phyloP scores from a whole-genome alignment of 1,139 yeast genomes.

The Schizosaccharomyces versatilis region DNA sequence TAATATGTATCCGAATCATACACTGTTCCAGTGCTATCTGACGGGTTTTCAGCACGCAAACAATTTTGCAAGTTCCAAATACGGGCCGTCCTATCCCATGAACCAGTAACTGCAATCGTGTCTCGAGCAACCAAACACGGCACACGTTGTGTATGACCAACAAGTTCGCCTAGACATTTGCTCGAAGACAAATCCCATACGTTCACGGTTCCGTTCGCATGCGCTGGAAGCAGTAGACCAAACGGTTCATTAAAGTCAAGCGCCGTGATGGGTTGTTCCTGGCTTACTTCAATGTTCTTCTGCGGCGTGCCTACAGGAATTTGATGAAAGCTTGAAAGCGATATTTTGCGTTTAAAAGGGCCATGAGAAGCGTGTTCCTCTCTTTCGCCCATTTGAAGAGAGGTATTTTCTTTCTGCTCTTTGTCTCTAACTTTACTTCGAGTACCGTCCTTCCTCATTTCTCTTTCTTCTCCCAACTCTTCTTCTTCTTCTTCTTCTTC shows the following conservation, averaged over 20 bases:
- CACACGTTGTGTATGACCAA: conserved; percentile 32
- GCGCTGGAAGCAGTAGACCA: conserved; percentile 42
- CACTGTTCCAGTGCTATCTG: conserved; percentile 10
- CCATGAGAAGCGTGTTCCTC: no score
- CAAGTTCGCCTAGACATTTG: conserved; percentile 18
- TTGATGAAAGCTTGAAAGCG: no score
- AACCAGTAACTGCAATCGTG: conserved; percentile 35
- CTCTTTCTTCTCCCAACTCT: not conserved
- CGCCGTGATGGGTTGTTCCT: conserved; percentile 28
- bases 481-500: not conserved
- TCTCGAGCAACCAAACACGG: conserved; percentile 36
- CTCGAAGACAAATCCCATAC: conserved; percentile 59
- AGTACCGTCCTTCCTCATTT: no score
- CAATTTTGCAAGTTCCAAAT: conserved; percentile 31
- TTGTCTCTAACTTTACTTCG: not conserved
- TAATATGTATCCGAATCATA: conserved; percentile 15
- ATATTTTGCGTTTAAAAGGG: no score
- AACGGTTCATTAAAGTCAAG: conserved; percentile 49
- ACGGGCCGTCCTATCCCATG: conserved; percentile 37
- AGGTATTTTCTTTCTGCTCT: not conserved
- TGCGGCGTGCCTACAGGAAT: not conserved
- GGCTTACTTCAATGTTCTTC: conserved; percentile 17
- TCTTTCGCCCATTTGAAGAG: no score
- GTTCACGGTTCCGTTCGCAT: conserved; percentile 56
- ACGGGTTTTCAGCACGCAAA: conserved; percentile 2